A percentile compares a stretch with the other conserved stretches of the same genome.
These are phyloP conservation scores for Bullera alba DNA, from an alignment of 768 basidiomycete species.

Conservation along the genomic window DNA sequence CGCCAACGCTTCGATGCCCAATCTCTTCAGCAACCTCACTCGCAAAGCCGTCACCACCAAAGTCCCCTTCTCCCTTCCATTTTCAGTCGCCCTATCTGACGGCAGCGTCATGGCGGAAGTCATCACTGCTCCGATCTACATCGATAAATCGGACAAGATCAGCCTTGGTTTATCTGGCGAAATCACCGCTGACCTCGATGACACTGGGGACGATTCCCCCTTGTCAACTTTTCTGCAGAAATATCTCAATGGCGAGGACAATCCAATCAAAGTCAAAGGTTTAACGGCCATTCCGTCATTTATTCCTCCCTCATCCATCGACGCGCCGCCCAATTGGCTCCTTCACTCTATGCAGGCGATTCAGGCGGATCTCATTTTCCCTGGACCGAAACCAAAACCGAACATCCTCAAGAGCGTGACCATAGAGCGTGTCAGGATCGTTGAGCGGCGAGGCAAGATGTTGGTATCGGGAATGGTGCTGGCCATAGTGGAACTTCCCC, in stretches of 20 bases:
- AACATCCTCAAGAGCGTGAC: conserved; percentile 39
- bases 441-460: conserved; percentile 36
- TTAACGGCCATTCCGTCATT: conserved; percentile 19
- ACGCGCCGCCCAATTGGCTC: conserved; percentile 33
- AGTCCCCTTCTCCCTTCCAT: conserved; percentile 35
- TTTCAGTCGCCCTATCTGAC: conserved; percentile 29
- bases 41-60: conserved; percentile 21
- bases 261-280: conserved; percentile 36
- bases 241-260: conserved; percentile 37
- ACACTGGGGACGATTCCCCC: conserved; percentile 6
- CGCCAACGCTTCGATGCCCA: conserved; percentile 32
- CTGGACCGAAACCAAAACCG: conserved; percentile 36
- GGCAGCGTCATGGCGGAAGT: conserved; percentile 34
- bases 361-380: conserved; percentile 30
- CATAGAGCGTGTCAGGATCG: conserved; percentile 43
- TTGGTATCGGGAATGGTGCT: conserved; percentile 38
- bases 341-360: conserved; percentile 21
- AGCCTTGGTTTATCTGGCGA: conserved; percentile 22
- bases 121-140: conserved; percentile 28
- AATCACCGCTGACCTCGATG: conserved; percentile 18
- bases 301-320: neutral
- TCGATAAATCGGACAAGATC: conserved; percentile 9
- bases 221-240: conserved; percentile 38
- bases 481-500: conserved; percentile 53
- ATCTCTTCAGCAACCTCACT: conserved; percentile 15